Conservation (phyloP, 768 basidiomycete species). For the Thelephora ganbajun region DNA sequence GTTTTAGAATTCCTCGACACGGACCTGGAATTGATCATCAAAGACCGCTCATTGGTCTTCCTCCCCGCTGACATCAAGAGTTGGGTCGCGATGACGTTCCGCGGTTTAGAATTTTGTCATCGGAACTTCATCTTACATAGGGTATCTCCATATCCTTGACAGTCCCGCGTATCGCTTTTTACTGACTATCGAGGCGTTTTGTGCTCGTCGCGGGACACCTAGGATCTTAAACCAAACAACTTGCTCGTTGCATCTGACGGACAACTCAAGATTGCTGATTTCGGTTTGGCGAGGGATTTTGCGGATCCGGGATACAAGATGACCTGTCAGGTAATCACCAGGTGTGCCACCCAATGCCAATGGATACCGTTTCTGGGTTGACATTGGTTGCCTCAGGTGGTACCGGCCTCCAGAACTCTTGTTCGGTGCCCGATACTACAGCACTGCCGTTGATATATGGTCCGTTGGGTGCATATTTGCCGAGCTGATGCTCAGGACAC, state of each 20-base stretch:
- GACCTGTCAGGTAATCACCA: slow-evolving; percentile 97
- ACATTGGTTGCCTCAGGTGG: slow-evolving; percentile 48
- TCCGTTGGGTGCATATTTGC: slow-evolving; percentile 97
- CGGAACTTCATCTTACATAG: slow-evolving; percentile 88
- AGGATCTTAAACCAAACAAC: slow-evolving; percentile 99
- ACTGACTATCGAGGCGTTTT: neutral
- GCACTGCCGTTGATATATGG: slow-evolving; percentile 91
- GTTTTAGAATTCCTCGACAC: slow-evolving; percentile 95
- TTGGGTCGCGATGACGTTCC: slow-evolving; percentile 98
- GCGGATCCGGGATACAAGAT: slow-evolving; percentile 92
- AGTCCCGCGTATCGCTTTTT: neutral
- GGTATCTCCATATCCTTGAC: slow-evolving; percentile 25
- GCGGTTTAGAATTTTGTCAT: slow-evolving; percentile 97
- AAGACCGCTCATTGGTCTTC: slow-evolving; percentile 85
- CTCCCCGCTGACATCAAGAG: slow-evolving; percentile 93
- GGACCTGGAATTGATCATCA: slow-evolving; percentile 94
- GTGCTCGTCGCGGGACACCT: slow-evolving; percentile 2
- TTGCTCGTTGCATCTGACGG: slow-evolving; percentile 86
- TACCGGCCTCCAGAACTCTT: slow-evolving; percentile 95
- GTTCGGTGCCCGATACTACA: slow-evolving; percentile 82
- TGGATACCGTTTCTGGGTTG: slow-evolving; percentile 1
- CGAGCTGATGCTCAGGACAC: slow-evolving; percentile 91
- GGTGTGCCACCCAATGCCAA: slow-evolving; percentile 31
- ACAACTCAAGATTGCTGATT: slow-evolving; percentile 94
- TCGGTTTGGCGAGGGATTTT: slow-evolving; percentile 94